Conservation (phyloP, 164 flowering plant species). For the Sextonia rubra region DNA sequence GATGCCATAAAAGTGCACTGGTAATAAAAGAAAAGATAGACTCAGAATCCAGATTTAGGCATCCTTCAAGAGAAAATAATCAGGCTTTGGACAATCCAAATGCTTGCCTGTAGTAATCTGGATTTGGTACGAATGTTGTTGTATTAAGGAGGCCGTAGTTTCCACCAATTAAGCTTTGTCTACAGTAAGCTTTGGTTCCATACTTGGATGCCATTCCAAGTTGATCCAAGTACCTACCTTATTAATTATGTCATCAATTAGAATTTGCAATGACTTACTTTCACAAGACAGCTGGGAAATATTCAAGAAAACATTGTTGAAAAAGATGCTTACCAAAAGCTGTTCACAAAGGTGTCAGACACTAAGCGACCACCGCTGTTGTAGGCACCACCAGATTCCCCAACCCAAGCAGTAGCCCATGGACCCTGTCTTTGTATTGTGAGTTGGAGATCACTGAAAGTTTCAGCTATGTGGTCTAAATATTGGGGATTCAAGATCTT, state of each 20-base stretch:
- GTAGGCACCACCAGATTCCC: slow-evolving; percentile 95
- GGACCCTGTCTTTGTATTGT: slow-evolving; percentile 50
- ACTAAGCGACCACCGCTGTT: slow-evolving; percentile 75
- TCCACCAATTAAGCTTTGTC: slow-evolving; percentile 86
- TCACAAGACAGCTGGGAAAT: not conserved
- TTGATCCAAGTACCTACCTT: slow-evolving; percentile 83
- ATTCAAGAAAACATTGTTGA: not conserved
- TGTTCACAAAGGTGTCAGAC: slow-evolving; percentile 72
- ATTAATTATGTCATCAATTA: not conserved
- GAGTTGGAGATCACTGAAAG: slow-evolving; percentile 34
- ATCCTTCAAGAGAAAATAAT: not conserved
- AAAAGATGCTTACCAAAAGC: slow-evolving; percentile 56
- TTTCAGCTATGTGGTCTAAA: slow-evolving; percentile 28
- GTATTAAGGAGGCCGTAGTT: slow-evolving; percentile 80
- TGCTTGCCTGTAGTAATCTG: slow-evolving; percentile 78
- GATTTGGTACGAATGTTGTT: slow-evolving; percentile 72
- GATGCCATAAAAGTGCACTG: slow-evolving; percentile 94
- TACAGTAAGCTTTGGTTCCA: slow-evolving; percentile 74
- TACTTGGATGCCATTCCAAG: slow-evolving; percentile 87
- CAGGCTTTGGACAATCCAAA: slow-evolving; percentile 4
- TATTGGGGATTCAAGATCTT: slow-evolving; percentile 56
- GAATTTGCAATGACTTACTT: not conserved
- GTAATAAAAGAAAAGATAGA: slow-evolving; percentile 7
- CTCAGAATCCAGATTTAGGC: not conserved
- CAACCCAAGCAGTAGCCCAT: slow-evolving; percentile 93